Evolutionary conservation across 2,329 filamentous ascomycete genomes (phyloP).

Genomic region (Penicillium sp.): DNA sequence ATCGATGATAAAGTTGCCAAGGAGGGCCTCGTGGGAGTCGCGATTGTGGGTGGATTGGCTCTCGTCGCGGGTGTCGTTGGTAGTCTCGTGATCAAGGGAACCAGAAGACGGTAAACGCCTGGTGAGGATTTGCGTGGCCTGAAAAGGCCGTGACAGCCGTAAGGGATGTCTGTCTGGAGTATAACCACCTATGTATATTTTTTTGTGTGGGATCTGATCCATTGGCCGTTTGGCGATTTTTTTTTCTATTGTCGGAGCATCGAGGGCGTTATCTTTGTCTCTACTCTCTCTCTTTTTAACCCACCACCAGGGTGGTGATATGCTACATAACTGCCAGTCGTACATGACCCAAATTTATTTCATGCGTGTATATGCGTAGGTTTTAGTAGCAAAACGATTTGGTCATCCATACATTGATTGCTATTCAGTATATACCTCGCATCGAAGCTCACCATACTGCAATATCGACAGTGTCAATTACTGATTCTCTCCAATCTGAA

Average conservation of each 20-base stretch:
- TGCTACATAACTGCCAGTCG: background rate
- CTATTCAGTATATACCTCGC: background rate
- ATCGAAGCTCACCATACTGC: background rate
- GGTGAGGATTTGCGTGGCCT: conserved; percentile 12
- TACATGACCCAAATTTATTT: background rate
- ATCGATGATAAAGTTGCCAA: conserved; percentile 96
- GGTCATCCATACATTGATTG: background rate
- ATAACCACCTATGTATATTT: conserved; percentile 12
- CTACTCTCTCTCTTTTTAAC: background rate
- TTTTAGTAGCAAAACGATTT: background rate
- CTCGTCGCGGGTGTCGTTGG: conserved; percentile 92
- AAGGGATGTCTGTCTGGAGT: conserved; percentile 9
- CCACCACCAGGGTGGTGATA: background rate
- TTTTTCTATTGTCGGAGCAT: conserved; percentile 13
- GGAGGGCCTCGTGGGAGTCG: conserved; percentile 90
- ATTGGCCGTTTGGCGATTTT: conserved; percentile 11
- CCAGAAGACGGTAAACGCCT: conserved; percentile 56
- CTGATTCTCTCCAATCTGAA: conserved; percentile 39
- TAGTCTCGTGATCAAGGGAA: conserved; percentile 76
- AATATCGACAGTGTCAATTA: background rate
- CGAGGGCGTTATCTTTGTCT: conserved; percentile 14
- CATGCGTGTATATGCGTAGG: background rate
- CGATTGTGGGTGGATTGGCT: conserved; percentile 89
- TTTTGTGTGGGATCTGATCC: background rate
- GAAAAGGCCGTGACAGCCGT: conserved; percentile 19